Base-by-base conservation (phyloP, 2,329 filamentous ascomycete genomes). In the Pseudocercospora musae region DNA sequence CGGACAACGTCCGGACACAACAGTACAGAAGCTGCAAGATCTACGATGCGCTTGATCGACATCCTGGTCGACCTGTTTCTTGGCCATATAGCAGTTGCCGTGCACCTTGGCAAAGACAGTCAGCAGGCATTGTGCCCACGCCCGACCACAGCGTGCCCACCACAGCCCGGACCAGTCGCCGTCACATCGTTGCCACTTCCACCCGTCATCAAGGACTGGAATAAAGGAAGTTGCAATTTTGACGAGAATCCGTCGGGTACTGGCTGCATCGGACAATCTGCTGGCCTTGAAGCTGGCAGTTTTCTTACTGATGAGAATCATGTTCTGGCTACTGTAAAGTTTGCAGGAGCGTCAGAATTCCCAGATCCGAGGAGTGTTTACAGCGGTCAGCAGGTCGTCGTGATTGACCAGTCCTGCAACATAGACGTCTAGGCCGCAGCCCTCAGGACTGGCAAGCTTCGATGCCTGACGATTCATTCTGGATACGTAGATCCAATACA, bases 391-490 rank as follows among this genome's bases (percentile, higher is more conserved):
- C 79, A 82, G 49, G 54, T 81, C 3, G 74, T 82, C 37, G 62
- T 82, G n/a, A n/a, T n/a, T n/a, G n/a, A n/a, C n/a, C n/a, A 82
- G 66, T 78, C 79, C 0, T 76, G 68, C 64, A 82, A 81, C 55
- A 77, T 81, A 60, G 80, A 82, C 62, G 65, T 81, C 6, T 81
- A 76, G 58, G 79, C 79, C 2, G 73, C 73, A 7, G 68, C 81
- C 54, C 58, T 81, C 2, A 64, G 63, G 1, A 81, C 78, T 0
- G 80, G 80, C 8, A 60, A 57, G 0, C 72, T 81, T 4, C 74
- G 78, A 18, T 77, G 79, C 0, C 68, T 82, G 1, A 82, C 78
- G 2, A 73, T 66, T 18, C 77, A 81, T 61, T 78, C 79, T 0
- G 79, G 78, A 29, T 82, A 82, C 57, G 69, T 70, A 5, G 79